Conservation (phyloP, 345 rosid species). For the Aquilaria yunnanensis region DNA sequence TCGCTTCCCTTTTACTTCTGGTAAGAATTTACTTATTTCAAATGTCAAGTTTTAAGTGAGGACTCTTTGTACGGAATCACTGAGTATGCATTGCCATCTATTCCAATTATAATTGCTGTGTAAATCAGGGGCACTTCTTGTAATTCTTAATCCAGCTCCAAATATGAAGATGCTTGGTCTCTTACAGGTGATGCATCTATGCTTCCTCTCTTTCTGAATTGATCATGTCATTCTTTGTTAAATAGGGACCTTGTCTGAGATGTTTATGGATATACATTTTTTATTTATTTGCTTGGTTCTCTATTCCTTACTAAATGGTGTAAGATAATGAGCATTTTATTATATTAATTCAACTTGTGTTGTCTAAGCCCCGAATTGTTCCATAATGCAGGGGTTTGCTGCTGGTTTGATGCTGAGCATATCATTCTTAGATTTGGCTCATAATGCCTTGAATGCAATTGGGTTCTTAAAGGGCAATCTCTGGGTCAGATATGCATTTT, state of each 20-base stretch:
- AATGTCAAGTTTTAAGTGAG: too few relatives aligned
- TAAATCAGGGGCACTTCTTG: conserved; percentile 78
- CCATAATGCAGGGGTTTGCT: conserved; percentile 81
- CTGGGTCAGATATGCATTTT: conserved; percentile 59
- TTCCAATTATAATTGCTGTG: conserved; percentile 11
- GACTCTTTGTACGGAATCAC: not conserved
- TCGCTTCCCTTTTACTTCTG: too few relatives aligned
- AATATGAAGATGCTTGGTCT: conserved; percentile 97
- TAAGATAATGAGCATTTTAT: not conserved
- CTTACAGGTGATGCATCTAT: conserved; percentile 53
- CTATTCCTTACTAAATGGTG: not conserved
- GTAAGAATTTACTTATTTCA: too few relatives aligned
- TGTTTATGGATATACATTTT: not conserved
- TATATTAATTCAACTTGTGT: conserved; percentile 3
- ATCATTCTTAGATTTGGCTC: conserved; percentile 94
- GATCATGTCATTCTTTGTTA: too few relatives aligned
- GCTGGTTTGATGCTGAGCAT: conserved; percentile 98
- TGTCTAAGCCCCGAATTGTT: conserved; percentile 17
- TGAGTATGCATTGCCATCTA: conserved; percentile 7
- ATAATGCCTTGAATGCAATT: conserved; percentile 92
- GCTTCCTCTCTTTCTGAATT: too few relatives aligned
- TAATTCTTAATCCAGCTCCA: conserved; percentile 69
- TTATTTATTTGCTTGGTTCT: not conserved
- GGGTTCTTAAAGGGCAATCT: conserved; percentile 95
- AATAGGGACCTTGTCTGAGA: too few relatives aligned